Evolutionary conservation across 2,329 filamentous ascomycete genomes (phyloP).

Genomic region (Xylaria sp.): DNA sequence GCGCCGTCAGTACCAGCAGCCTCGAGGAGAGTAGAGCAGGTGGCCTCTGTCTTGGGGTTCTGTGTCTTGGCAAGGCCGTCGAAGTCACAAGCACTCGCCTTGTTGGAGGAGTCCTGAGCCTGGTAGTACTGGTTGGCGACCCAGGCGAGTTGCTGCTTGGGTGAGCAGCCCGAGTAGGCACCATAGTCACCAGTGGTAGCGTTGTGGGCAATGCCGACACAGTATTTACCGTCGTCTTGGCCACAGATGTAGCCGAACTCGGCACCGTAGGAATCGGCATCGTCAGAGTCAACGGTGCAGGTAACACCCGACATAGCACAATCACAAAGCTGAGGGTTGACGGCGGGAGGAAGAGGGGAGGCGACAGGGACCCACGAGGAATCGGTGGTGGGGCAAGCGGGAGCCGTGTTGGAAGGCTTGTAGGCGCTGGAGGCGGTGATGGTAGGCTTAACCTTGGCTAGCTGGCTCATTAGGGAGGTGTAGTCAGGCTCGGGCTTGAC

Average conservation of each 20-base stretch:
- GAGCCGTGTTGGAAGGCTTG: slow-evolving; percentile 76
- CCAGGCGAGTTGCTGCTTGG: slow-evolving; percentile 76
- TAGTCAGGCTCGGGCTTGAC: slow-evolving; percentile 81
- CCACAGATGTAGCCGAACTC: slow-evolving; percentile 83
- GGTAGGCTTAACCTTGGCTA: slow-evolving; percentile 74
- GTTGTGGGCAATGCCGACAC: slow-evolving; percentile 76
- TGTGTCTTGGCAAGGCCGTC: slow-evolving; percentile 70
- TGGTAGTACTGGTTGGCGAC: slow-evolving; percentile 79
- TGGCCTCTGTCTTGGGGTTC: slow-evolving; percentile 57
- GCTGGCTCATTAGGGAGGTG: slow-evolving; percentile 74
- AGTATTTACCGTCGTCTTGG: slow-evolving; percentile 60
- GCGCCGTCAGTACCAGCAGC: slow-evolving; percentile 72
- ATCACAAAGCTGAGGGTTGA: slow-evolving; percentile 80
- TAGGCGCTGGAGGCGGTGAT: slow-evolving; percentile 75
- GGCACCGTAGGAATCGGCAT: slow-evolving; percentile 67
- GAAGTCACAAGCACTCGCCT: slow-evolving; percentile 75
- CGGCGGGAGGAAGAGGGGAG: slow-evolving; percentile 79
- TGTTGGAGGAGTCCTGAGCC: slow-evolving; percentile 58
- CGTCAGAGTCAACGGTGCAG: slow-evolving; percentile 72
- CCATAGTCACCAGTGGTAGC: slow-evolving; percentile 76
- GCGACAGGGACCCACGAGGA: slow-evolving; percentile 74
- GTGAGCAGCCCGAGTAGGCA: slow-evolving; percentile 80
- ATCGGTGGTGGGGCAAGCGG: slow-evolving; percentile 75
- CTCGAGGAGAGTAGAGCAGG: slow-evolving; percentile 69
- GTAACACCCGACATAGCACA: slow-evolving; percentile 83